phyloP scores from a whole-genome alignment of 768 basidiomycete genomes.

The Agaricus bisporus region DNA sequence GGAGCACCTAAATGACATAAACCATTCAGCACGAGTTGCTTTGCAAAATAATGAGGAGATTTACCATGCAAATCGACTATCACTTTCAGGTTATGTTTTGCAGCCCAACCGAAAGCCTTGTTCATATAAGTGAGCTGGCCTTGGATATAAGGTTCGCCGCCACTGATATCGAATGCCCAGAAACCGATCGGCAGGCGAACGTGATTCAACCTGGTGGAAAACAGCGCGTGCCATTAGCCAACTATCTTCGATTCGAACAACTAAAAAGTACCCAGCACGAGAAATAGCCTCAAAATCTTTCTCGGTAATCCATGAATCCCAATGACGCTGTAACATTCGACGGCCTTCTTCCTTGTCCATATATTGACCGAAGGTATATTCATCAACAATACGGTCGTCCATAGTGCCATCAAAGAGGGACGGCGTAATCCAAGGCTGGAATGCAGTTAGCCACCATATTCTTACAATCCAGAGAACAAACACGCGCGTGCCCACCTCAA shows the following conservation, averaged over 20 bases:
- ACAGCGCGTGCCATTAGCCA: background rate
- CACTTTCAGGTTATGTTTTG: slow-evolving; percentile 62
- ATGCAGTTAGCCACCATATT: background rate
- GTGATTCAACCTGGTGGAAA: slow-evolving; percentile 56
- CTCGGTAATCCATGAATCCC: slow-evolving; percentile 80
- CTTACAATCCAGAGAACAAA: background rate
- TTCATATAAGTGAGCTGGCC: slow-evolving; percentile 66
- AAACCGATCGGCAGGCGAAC: slow-evolving; percentile 82
- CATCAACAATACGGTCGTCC: slow-evolving; percentile 58
- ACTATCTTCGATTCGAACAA: background rate
- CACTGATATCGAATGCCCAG: slow-evolving; percentile 77
- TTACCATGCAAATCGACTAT: slow-evolving; percentile 69
- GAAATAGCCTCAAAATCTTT: slow-evolving; percentile 68
- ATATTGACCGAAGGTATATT: slow-evolving; percentile 68
- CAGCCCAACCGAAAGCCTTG: slow-evolving; percentile 65
- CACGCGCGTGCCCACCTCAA: slow-evolving; percentile 26
- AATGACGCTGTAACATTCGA: slow-evolving; percentile 50
- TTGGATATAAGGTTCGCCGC: slow-evolving; percentile 71
- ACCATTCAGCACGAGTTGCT: background rate
- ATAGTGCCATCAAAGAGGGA: slow-evolving; percentile 64
- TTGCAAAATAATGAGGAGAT: background rate
- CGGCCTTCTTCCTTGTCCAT: slow-evolving; percentile 44
- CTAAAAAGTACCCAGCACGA: slow-evolving; percentile 53
- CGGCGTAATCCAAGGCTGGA: slow-evolving; percentile 71
- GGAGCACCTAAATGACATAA: slow-evolving; percentile 44